Conservation (phyloP, 305 asterid genomes). For the Galium porrigens region DNA sequence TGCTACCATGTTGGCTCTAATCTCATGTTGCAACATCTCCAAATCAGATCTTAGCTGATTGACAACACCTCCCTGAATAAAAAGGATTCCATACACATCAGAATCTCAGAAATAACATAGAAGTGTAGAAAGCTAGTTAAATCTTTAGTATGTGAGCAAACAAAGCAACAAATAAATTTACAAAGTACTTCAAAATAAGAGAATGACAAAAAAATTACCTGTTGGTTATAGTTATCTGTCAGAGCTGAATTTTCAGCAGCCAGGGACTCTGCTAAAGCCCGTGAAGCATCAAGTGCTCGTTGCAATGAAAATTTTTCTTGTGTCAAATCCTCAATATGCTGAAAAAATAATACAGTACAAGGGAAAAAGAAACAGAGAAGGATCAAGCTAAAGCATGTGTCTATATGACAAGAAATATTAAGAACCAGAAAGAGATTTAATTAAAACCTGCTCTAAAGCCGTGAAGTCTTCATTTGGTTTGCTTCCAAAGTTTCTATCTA, state of each 20-base stretch:
- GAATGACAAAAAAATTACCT: conserved; percentile 35
- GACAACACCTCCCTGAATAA: conserved; percentile 63
- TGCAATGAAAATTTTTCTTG: conserved; percentile 94
- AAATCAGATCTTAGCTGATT: conserved; percentile 63
- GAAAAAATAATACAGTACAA: conserved; percentile 17
- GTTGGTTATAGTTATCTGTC: conserved; percentile 81
- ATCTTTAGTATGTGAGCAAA: neutral
- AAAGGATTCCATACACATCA: conserved; percentile 2
- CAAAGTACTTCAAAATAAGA: conserved; percentile 7
- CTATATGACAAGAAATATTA: neutral
- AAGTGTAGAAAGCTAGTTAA: neutral
- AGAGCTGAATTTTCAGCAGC: conserved; percentile 92
- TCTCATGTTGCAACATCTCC: conserved; percentile 68
- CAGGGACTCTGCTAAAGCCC: conserved; percentile 68
- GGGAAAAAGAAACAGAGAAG: neutral
- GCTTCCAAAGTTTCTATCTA: conserved; percentile 23
- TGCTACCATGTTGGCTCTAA: conserved; percentile 65
- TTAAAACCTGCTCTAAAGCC: conserved; percentile 77
- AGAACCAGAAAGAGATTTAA: conserved; percentile 1
- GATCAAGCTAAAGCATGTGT: neutral
- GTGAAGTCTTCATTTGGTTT: conserved; percentile 77
- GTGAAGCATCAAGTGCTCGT: conserved; percentile 93
- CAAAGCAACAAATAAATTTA: neutral
- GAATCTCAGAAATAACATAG: neutral
- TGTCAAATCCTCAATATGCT: conserved; percentile 97